These are phyloP conservation scores for Juncus inflexus DNA, from an alignment of 176 grass and related monocot species.

Conservation along the genomic window DNA sequence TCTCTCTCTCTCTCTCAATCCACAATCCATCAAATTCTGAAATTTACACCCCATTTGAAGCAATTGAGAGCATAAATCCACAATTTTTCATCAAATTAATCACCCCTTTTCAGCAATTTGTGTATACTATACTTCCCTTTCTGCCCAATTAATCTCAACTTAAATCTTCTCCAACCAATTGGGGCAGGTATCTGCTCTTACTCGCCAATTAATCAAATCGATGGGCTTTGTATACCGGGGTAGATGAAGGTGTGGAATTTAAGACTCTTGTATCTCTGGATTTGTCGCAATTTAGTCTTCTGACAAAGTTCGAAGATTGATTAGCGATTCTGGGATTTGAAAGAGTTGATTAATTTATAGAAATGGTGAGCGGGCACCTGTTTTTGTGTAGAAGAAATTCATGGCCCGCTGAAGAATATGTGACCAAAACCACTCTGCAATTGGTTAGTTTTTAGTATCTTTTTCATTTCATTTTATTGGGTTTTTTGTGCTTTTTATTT, in stretches of 20 bases:
- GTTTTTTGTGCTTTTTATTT: background rate
- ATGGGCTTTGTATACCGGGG: conserved; percentile 11
- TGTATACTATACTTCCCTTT: no score
- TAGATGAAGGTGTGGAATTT: conserved; percentile 31
- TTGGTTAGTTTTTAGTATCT: conserved; percentile 42
- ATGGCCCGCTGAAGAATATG: conserved; percentile 83
- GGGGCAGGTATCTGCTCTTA: background rate
- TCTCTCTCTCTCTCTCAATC: conserved; percentile 12
- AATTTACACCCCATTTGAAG: background rate
- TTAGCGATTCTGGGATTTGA: conserved; percentile 16
- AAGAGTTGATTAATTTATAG: background rate
- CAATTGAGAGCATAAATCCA: conserved; percentile 15
- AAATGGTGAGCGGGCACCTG: conserved; percentile 76
- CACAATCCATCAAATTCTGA: conserved; percentile 7
- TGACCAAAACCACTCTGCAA: conserved; percentile 64
- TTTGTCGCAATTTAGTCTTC: conserved; percentile 31
- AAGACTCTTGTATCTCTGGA: conserved; percentile 29
- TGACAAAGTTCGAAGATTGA: conserved; percentile 7
- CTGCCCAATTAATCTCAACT: no score
- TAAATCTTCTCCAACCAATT: background rate
- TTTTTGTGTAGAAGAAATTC: conserved; percentile 62
- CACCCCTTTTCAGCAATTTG: no score
- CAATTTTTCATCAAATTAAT: conserved; percentile 1
- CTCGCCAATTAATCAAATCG: conserved; percentile 15
- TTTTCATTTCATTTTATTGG: conserved; percentile 1